phyloP scores from a whole-genome alignment of 1,284 basidiomycete genomes.

The Abortiporus biennis region DNA sequence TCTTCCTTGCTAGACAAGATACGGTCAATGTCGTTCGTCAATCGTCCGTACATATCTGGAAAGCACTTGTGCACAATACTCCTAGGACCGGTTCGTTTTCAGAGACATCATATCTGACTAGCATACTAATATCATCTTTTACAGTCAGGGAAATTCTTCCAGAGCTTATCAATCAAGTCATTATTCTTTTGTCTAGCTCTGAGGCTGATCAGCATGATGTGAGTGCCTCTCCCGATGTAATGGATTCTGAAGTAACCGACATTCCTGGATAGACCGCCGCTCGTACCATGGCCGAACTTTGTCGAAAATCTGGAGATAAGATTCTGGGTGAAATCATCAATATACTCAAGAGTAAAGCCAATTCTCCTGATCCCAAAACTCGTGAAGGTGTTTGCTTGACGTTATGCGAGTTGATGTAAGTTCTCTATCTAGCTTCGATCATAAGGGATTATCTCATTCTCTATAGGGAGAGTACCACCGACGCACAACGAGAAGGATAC shows the following conservation, averaged over 20 bases:
- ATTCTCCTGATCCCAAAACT: conserved; percentile 68
- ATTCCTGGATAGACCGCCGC: conserved; percentile 86
- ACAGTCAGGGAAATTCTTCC: conserved; percentile 92
- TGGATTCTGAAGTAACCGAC: conserved; percentile 5
- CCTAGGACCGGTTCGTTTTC: conserved; percentile 62
- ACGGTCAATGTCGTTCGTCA: conserved; percentile 87
- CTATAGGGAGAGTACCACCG: conserved; percentile 75
- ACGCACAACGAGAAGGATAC: conserved; percentile 83
- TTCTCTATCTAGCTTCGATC: conserved; percentile 8
- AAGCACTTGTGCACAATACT: conserved; percentile 91
- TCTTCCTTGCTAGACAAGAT: conserved; percentile 95
- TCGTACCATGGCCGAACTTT: conserved; percentile 85
- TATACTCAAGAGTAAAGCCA: conserved; percentile 67
- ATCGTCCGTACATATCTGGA: conserved; percentile 96
- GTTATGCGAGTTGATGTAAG: conserved; percentile 84
- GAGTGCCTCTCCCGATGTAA: conserved; percentile 7
- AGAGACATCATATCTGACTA: neutral
- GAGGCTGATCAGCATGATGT: conserved; percentile 92
- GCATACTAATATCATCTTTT: conserved; percentile 2
- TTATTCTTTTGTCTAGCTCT: conserved; percentile 71
- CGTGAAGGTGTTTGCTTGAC: conserved; percentile 88
- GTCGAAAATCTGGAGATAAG: conserved; percentile 94
- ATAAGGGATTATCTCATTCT: neutral
- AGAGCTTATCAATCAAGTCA: conserved; percentile 75
- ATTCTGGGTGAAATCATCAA: conserved; percentile 83